Evolutionary conservation across 2,329 filamentous ascomycete genomes (phyloP), one percentile per base, ranked within the genome.

Genomic region (Fusarium sp.): DNA sequence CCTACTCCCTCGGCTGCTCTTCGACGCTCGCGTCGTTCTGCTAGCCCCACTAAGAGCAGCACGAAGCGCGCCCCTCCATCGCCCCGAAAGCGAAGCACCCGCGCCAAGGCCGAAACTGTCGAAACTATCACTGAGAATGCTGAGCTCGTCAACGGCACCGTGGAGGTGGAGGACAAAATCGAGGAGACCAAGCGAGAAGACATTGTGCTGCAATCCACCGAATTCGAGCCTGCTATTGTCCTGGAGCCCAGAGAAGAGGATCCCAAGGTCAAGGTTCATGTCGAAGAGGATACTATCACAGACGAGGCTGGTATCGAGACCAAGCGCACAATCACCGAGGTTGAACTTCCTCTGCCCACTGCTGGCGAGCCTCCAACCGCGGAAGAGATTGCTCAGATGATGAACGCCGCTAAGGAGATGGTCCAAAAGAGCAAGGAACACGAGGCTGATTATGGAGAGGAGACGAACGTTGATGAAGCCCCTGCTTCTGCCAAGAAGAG

Each of bases 401-500:
- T 98, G 63, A 90, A 90, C 29, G 90, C 93, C 75, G 96, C 96
- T 32, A 94, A 91, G 82, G 88, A 91, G 72, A 97, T 98, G 93
- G 94, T 98, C 7, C 87, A 92, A 67, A 90, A 90, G 65, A 87
- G 87, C 65, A 83, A 86, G 68, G 82, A 85, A 70, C 80, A 79
- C 22, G 65, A 74, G 55, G 59, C 87, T 47, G 86, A 86, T 61
- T 81, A 84, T 77, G 76, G 81, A 10, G 78, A 77, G 20, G 71
- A 76, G 58, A 27, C 18, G 52, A 83, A 82, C 70, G 66, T 82
- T 77, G 72, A 77, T 20, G 77, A 77, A 24, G 77, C 79, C 3
- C 77, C 78, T 9, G 79, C 81, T 41, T 77, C 81, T 18, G 76
- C 80, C 42, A 86, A 84, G 78, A 88, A 87, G 77, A 81, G 82